These are phyloP conservation scores for Fusarium cicatricum DNA, from an alignment of 2,329 filamentous ascomycete genomes.

Conservation along the genomic window DNA sequence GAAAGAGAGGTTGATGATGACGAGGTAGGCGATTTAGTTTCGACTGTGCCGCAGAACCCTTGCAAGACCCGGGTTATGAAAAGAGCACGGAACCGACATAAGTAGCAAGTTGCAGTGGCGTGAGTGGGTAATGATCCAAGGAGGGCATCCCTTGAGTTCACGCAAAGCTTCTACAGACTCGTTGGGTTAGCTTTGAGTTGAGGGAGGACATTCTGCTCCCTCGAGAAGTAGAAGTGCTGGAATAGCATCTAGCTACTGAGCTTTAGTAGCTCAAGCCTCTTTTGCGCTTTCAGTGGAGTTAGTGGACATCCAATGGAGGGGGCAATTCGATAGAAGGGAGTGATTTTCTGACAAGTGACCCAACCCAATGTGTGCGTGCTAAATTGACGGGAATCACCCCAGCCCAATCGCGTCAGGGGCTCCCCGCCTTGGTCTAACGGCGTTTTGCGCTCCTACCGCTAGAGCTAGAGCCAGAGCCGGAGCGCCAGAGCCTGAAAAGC, in stretches of 20 bases:
- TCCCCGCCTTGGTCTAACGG: constrained; percentile 37
- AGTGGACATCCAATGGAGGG: constrained; percentile 5
- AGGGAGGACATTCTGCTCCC: background rate
- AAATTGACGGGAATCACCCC: too few relatives aligned
- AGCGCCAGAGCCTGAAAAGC: constrained; percentile 25
- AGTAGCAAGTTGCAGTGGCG: too few relatives aligned
- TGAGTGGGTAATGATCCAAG: too few relatives aligned
- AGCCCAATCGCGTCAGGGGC: constrained; percentile 28
- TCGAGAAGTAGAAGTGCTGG: constrained; percentile 2
- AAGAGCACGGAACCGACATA: background rate
- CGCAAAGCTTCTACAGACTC: too few relatives aligned
- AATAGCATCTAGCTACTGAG: constrained; percentile 19
- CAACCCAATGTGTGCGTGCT: too few relatives aligned
- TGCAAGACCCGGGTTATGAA: background rate
- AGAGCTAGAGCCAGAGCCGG: too few relatives aligned
- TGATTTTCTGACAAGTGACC: too few relatives aligned
- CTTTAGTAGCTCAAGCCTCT: constrained; percentile 16
- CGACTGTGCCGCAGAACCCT: background rate
- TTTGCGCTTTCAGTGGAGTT: constrained; percentile 11
- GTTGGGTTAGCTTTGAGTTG: background rate
- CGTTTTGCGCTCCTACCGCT: constrained; percentile 18
- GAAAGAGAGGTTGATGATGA: constrained; percentile 2
- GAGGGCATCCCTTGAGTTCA: background rate
- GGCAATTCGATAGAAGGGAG: constrained; percentile 2
- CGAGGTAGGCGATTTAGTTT: background rate